A percentile compares a stretch with the other conserved stretches of the same genome.
phyloP scores from a whole-genome alignment of 306 rosid genomes.

The Neltuma alba region DNA sequence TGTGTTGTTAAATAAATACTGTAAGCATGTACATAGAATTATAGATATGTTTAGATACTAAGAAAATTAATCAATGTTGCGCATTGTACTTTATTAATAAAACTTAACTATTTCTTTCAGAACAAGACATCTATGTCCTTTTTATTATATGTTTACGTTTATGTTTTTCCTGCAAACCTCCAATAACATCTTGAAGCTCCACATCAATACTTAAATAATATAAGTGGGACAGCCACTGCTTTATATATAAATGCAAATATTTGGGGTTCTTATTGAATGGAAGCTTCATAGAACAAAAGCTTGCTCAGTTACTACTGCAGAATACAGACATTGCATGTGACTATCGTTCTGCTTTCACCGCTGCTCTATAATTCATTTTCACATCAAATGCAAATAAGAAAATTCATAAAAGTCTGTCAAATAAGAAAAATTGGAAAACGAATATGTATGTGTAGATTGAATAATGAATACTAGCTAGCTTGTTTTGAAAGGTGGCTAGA shows the following conservation, averaged over 20 bases:
- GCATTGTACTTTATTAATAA: not conserved
- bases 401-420: not conserved
- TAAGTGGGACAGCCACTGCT: constrained; percentile 36
- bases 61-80: not conserved
- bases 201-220: not conserved
- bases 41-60: not conserved
- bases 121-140: not conserved
- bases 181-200: not conserved
- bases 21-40: not conserved
- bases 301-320: constrained; percentile 25
- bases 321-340: constrained; percentile 40
- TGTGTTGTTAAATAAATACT: not conserved
- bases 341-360: constrained; percentile 38
- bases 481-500: not conserved
- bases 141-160: not conserved
- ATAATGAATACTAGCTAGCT: constrained; percentile 27
- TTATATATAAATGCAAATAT: constrained; percentile 25
- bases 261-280: constrained; percentile 2
- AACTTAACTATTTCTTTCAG: not conserved
- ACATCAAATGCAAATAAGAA: not conserved
- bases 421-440: not conserved
- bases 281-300: constrained; percentile 42
- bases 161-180: not conserved
- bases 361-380: not conserved
- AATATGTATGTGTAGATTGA: not conserved